Conservation (phyloP, 176 grass and related monocot genomes). For the Elymus sibiricus region DNA sequence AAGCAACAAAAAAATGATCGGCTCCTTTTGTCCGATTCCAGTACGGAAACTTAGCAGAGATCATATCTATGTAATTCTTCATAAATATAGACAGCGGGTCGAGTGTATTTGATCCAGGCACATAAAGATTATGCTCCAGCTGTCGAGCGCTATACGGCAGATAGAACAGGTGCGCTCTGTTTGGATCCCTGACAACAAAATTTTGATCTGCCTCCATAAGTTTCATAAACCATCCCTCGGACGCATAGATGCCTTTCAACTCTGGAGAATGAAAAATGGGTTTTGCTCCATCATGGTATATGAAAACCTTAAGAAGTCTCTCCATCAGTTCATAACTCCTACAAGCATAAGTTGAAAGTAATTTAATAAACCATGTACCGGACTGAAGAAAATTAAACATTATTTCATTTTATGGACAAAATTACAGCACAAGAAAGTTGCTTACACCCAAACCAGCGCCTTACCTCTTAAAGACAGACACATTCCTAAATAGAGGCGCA, state of each 20-base stretch:
- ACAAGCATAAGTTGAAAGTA: slow-evolving; percentile 15
- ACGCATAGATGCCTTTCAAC: slow-evolving; percentile 85
- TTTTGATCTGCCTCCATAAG: slow-evolving; percentile 68
- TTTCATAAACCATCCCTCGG: slow-evolving; percentile 98
- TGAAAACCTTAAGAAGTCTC: slow-evolving; percentile 71
- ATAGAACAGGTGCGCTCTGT: slow-evolving; percentile 77
- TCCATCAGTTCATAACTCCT: slow-evolving; percentile 99
- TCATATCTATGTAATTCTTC: slow-evolving; percentile 75
- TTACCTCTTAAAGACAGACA: slow-evolving; percentile 77
- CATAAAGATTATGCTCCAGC: slow-evolving; percentile 69
- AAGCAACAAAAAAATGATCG: slow-evolving; percentile 92
- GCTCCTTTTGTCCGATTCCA: slow-evolving; percentile 91
- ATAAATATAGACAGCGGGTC: slow-evolving; percentile 64
- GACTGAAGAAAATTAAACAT: slow-evolving; percentile 13
- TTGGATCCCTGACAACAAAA: slow-evolving; percentile 65
- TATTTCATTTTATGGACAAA: neutral
- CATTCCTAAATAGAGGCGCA: slow-evolving; percentile 57
- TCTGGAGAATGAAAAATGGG: slow-evolving; percentile 83
- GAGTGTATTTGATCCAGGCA: slow-evolving; percentile 69
- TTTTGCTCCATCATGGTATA: slow-evolving; percentile 76
- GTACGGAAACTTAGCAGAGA: slow-evolving; percentile 67
- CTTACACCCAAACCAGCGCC: neutral
- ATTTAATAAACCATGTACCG: neutral
- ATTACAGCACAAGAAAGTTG: neutral
- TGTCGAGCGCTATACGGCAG: slow-evolving; percentile 74